Base-by-base conservation (phyloP, 139 green algal genomes). In the Coccomyxa sp. region DNA sequence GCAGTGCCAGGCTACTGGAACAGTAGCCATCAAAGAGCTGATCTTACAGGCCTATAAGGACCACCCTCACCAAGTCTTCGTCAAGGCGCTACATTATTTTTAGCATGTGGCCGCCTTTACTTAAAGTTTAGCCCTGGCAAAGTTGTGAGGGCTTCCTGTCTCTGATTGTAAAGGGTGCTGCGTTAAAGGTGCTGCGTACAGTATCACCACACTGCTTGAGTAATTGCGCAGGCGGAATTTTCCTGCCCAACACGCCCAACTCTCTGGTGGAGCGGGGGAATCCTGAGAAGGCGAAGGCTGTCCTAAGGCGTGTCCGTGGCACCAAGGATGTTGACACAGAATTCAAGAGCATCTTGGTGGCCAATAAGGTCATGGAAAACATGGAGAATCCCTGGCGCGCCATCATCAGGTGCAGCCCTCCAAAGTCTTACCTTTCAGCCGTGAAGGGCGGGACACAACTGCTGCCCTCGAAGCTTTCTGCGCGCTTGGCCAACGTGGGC, bases 241-340 rank as follows among this genome's bases (percentile, higher is more conserved):
- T 92, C 37, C 81, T 95, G 68, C 88, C 90, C 1, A 90, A 96
- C 31, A 94, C 92, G 0, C 91, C 91, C 76, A 96, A 95, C 87
- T 90, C 80, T 6, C 84, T 96, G 38, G 78, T 93, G 8, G 84
- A 90, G 84, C 85, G 92, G 27, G 89, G 90, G n/a, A 39, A 86
- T 9, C 1, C 39, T 6, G 88, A 90, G 16, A 41, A 86, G 12
- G 91, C 77, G 0, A 72, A 75, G 8, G 22, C 33, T 0, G 85
- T 93, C 39, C 84, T 95, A 74, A 41, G 86, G 75, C 70, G 75
- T 3, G 81, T 93, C 58, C 83, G 90, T 0, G 88, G 91, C 41
- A 84, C 77, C 16, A 38, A 88, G 14, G 77, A 87, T 36, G 82
- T 92, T 6, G 73, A 86, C 39, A 27, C 70, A 1, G 79, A 82